Conservation (phyloP, 345 rosid species). For the Eucalyptus dawsonii region DNA sequence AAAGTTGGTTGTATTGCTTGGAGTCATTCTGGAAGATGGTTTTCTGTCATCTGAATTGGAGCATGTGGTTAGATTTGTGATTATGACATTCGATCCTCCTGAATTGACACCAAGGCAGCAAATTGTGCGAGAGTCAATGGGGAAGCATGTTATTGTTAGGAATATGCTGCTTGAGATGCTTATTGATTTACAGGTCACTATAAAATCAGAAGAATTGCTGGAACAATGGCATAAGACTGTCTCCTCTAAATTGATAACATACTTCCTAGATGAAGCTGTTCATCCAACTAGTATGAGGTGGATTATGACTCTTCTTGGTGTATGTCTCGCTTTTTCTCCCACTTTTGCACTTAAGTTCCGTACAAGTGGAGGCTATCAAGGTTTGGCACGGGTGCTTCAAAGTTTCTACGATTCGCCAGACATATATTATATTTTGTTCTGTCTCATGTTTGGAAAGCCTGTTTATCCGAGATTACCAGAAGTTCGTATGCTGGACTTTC, state of each 20-base stretch:
- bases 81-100: conserved; percentile 98
- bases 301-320: conserved; percentile 99
- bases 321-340: conserved; percentile 83
- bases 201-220: conserved; percentile 82
- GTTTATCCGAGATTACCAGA: conserved; percentile 97
- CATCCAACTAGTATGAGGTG: conserved; percentile 99
- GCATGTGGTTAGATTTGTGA: conserved; percentile 89
- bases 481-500: conserved; percentile 99
- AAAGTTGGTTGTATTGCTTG: conserved; percentile 90
- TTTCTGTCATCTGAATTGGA: conserved; percentile 93
- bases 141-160: conserved; percentile 97
- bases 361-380: conserved; percentile 91
- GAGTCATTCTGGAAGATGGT: conserved; percentile 98
- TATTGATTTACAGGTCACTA: conserved; percentile 97
- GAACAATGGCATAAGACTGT: conserved; percentile 99
- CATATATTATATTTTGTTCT: conserved; percentile 91
- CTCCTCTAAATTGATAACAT: conserved; percentile 90
- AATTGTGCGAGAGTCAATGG: conserved; percentile 76
- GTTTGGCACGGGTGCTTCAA: conserved; percentile 76
- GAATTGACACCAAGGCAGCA: conserved; percentile 62
- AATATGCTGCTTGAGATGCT: conserved; percentile 99
- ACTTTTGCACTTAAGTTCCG: conserved; percentile 93
- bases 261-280: conserved; percentile 98
- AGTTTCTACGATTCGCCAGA: conserved; percentile 98
- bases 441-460: conserved; percentile 87